Evolutionary conservation across 2,329 filamentous ascomycete genomes (phyloP).

Genomic region (Dryadomyces quercus-mongolicae): DNA sequence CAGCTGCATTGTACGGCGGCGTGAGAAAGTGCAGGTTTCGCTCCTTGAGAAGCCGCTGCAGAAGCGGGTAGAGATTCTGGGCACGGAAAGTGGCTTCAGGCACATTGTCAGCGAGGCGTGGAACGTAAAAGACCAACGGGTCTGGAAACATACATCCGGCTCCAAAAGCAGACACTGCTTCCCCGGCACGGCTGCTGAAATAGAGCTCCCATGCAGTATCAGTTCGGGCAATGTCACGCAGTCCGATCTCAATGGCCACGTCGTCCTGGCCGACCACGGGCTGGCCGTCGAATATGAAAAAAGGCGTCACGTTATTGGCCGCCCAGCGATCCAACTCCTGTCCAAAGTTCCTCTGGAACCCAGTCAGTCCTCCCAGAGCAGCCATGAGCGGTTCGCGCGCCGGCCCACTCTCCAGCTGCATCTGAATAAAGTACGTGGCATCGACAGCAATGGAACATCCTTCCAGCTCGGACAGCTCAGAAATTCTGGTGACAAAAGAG

Average conservation of each 20-base stretch:
- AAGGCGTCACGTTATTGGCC: slow-evolving; percentile 55
- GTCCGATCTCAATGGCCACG: slow-evolving; percentile 49
- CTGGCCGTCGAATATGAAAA: slow-evolving; percentile 90
- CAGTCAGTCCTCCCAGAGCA: slow-evolving; percentile 79
- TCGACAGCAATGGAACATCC: slow-evolving; percentile 72
- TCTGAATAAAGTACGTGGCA: slow-evolving; percentile 77
- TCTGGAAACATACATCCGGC: slow-evolving; percentile 30
- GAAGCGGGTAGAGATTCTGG: slow-evolving; percentile 61
- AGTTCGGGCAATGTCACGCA: slow-evolving; percentile 56
- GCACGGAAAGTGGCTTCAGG: slow-evolving; percentile 54
- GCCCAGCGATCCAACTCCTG: slow-evolving; percentile 64
- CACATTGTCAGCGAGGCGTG: slow-evolving; percentile 16
- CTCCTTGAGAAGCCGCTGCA: slow-evolving; percentile 62
- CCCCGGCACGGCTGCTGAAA: slow-evolving; percentile 63
- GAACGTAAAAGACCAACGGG: slow-evolving; percentile 4
- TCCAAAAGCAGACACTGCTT: slow-evolving; percentile 80
- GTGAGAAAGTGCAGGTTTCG: slow-evolving; percentile 65
- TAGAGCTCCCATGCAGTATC: slow-evolving; percentile 81
- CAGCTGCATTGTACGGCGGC: slow-evolving; percentile 76
- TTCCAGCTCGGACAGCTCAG: slow-evolving; percentile 58
- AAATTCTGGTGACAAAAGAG: slow-evolving; percentile 27
- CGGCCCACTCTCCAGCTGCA: slow-evolving; percentile 57
- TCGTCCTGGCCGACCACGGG: slow-evolving; percentile 67
- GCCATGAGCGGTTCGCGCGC: slow-evolving; percentile 79
- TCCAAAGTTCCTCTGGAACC: slow-evolving; percentile 63